Evolutionary conservation across 2,329 filamentous ascomycete genomes (phyloP).

Genomic region (Monilinia fructicola): DNA sequence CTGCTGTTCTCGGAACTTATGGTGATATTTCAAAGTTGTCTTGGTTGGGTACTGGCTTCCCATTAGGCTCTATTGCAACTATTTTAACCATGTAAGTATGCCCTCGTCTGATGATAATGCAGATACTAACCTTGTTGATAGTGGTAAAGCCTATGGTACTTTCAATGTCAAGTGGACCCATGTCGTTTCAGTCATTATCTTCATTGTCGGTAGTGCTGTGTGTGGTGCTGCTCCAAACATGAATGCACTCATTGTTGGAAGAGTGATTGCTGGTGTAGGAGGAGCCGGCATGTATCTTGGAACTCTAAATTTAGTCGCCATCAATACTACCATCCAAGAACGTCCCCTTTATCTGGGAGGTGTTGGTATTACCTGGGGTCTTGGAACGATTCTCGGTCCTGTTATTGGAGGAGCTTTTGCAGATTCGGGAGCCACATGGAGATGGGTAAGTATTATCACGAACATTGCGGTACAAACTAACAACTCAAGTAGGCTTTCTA

Average conservation of each 20-base stretch:
- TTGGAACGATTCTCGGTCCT: conserved; percentile 30
- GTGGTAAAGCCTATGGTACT: conserved; percentile 28
- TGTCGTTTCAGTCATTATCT: conserved; percentile 28
- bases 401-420: conserved; percentile 40
- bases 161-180: conserved; percentile 35
- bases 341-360: conserved; percentile 26
- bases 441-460: conserved; percentile 33
- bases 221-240: conserved; percentile 38
- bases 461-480: not conserved
- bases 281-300: conserved; percentile 47
- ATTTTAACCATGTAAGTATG: conserved; percentile 20
- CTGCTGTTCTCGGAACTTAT: conserved; percentile 42
- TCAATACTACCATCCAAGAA: conserved; percentile 25
- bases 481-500: conserved; percentile 31
- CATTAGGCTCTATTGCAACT: conserved; percentile 39
- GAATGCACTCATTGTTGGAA: conserved; percentile 48
- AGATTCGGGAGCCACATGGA: conserved; percentile 34
- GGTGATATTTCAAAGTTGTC: conserved; percentile 42
- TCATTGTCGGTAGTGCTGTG: conserved; percentile 36
- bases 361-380: conserved; percentile 28
- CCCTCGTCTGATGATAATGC: not conserved
- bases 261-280: conserved; percentile 46
- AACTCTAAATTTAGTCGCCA: conserved; percentile 26
- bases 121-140: not conserved
- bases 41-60: conserved; percentile 46